These are phyloP conservation scores for Suhomyces yuchorum DNA, from an alignment of 1,139 yeast genomes.

Conservation along the genomic window DNA sequence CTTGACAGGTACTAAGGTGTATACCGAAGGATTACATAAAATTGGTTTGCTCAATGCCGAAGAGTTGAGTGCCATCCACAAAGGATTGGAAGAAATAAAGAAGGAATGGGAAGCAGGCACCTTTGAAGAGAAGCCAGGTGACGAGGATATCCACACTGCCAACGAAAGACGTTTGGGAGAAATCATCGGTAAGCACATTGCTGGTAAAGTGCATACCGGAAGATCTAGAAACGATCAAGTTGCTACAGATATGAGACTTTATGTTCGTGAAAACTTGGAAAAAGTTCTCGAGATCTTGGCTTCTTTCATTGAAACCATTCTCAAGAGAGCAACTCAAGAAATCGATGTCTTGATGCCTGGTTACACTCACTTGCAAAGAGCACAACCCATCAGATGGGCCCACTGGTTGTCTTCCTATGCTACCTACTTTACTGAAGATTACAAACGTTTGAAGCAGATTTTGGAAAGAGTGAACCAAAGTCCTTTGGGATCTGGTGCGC, in stretches of 20 bases:
- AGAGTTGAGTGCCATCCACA: conserved; percentile 78
- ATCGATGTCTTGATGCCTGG: conserved; percentile 97
- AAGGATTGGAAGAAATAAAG: conserved; percentile 70
- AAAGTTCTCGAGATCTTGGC: conserved; percentile 60
- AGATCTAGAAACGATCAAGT: conserved; percentile 98
- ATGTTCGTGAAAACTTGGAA: conserved; percentile 75
- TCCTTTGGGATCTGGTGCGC: conserved; percentile 96
- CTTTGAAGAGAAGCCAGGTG: conserved; percentile 86
- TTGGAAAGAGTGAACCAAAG: conserved; percentile 80
- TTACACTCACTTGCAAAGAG: conserved; percentile 96
- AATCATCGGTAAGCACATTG: conserved; percentile 85
- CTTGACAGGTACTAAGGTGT: conserved; percentile 89
- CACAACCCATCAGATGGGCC: conserved; percentile 99
- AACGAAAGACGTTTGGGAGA: conserved; percentile 98
- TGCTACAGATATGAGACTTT: conserved; percentile 96
- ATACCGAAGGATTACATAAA: conserved; percentile 83
- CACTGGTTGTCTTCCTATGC: conserved; percentile 97
- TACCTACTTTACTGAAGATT: conserved; percentile 89
- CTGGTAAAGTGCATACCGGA: conserved; percentile 98
- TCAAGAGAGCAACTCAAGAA: conserved; percentile 78
- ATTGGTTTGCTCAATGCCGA: conserved; percentile 69
- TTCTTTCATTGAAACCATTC: conserved; percentile 64
- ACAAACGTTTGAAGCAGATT: conserved; percentile 78
- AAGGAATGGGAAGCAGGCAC: conserved; percentile 77
- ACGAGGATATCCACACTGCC: conserved; percentile 98